Percentiles rank a stretch among this genome's conserved stretches.
Evolutionary conservation across 164 flowering plant genomes (phyloP).

Genomic region (Cinnamomum micranthum): DNA sequence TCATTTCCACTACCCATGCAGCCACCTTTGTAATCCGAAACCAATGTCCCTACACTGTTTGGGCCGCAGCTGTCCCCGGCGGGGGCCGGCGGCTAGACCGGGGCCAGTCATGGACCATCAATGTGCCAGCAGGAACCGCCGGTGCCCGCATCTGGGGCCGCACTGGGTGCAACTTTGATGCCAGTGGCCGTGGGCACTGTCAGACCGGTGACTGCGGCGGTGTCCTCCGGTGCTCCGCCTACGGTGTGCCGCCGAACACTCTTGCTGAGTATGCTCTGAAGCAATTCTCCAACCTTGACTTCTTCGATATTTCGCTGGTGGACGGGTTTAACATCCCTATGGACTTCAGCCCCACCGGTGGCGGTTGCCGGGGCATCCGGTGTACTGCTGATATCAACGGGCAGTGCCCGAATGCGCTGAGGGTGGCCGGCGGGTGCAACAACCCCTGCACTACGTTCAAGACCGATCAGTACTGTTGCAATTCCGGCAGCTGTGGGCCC

Average conservation of each 20-base stretch:
- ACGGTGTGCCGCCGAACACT: conserved; percentile 32
- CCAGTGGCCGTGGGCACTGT: conserved; percentile 26
- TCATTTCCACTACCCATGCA: conserved; percentile 7
- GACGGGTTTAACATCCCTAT: conserved; percentile 38
- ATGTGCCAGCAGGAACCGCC: conserved; percentile 14
- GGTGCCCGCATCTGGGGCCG: conserved; percentile 34
- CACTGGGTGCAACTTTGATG: conserved; percentile 32
- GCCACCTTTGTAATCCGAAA: conserved; percentile 19
- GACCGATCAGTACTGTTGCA: conserved; percentile 25
- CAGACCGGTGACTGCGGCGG: conserved; percentile 38
- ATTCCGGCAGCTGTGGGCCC: conserved; percentile 15
- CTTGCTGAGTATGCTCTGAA: conserved; percentile 37
- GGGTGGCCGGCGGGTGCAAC: conserved; percentile 26
- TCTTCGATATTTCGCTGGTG: conserved; percentile 32
- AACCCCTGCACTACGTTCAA: conserved; percentile 25
- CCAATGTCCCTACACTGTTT: conserved; percentile 18
- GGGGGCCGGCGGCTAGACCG: conserved; percentile 26
- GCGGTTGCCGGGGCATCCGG: not conserved
- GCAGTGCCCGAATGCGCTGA: conserved; percentile 20
- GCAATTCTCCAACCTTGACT: conserved; percentile 25
- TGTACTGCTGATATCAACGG: conserved; percentile 23
- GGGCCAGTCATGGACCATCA: conserved; percentile 20
- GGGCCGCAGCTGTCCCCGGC: conserved; percentile 26
- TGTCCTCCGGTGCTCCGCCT: conserved; percentile 22
- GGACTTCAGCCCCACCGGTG: conserved; percentile 20